These are phyloP conservation scores for Lepidopterella palustris DNA, from an alignment of 495 filamentous ascomycete species.

Conservation along the genomic window DNA sequence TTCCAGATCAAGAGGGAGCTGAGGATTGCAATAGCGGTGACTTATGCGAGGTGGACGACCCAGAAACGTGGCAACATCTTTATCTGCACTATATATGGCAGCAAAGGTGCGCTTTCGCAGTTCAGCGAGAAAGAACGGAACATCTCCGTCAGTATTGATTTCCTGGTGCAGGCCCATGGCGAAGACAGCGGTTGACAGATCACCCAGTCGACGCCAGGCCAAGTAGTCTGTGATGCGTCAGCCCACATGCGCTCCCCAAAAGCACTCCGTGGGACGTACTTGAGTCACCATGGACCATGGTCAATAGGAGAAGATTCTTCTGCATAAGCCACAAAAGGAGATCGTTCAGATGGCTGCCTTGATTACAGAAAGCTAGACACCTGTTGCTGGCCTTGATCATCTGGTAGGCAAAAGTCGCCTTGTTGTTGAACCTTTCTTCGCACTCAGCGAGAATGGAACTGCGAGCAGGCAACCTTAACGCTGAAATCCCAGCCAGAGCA, in stretches of 20 bases:
- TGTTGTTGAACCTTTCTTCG: not conserved
- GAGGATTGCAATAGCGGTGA: conserved; percentile 13
- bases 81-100: conserved; percentile 10
- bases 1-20: conserved; percentile 18
- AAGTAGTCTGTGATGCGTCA: conserved; percentile 2
- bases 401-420: conserved; percentile 6
- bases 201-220: conserved; percentile 13
- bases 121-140: conserved; percentile 13
- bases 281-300: conserved; percentile 7
- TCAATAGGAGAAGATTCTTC: conserved; percentile 6
- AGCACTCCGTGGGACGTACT: conserved; percentile 2
- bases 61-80: conserved; percentile 17
- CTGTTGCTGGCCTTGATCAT: conserved; percentile 11
- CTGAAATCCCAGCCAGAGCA: conserved; percentile 1
- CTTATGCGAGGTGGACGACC: conserved; percentile 14
- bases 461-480: conserved; percentile 7
- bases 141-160: not conserved
- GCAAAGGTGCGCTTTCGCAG: conserved; percentile 5
- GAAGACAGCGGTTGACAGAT: conserved; percentile 17
- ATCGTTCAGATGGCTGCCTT: conserved; percentile 13
- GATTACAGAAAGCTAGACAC: conserved; percentile 10
- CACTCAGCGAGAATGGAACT: not conserved
- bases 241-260: not conserved
- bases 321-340: conserved; percentile 15
- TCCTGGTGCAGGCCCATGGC: conserved; percentile 18